Evolutionary conservation across 176 grass and related monocot species (phyloP).

Genomic region (Themeda triandra): DNA sequence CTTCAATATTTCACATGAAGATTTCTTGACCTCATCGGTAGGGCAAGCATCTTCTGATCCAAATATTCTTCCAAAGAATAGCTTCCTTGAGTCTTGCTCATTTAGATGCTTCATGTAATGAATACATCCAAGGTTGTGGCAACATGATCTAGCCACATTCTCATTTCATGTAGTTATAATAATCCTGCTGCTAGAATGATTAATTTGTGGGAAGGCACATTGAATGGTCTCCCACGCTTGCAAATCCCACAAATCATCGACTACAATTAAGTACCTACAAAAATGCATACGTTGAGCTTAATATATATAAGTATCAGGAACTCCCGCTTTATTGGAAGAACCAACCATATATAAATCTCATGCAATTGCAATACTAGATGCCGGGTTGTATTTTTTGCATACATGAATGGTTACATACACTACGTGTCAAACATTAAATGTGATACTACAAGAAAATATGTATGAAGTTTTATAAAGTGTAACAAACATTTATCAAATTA

Average conservation of each 20-base stretch:
- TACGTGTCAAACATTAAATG: background rate
- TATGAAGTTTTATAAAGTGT: background rate
- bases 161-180: background rate
- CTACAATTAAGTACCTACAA: background rate
- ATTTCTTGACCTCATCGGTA: background rate
- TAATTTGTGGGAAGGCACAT: background rate
- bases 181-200: background rate
- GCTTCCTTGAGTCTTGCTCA: background rate
- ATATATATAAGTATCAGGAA: background rate
- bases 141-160: background rate
- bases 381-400: too few species aligned
- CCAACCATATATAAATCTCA: too few species aligned
- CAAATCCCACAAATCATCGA: slow-evolving; percentile 3
- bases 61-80: slow-evolving; percentile 1
- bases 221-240: background rate
- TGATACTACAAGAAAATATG: background rate
- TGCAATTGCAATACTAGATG: background rate
- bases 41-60: background rate
- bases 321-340: too few species aligned
- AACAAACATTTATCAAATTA: too few species aligned
- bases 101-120: background rate
- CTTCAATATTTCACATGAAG: background rate
- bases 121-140: background rate
- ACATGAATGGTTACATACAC: too few species aligned
- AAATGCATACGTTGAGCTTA: background rate